These are phyloP conservation scores for Mycena filopes DNA, from an alignment of 768 basidiomycete species.

Conservation along the genomic window DNA sequence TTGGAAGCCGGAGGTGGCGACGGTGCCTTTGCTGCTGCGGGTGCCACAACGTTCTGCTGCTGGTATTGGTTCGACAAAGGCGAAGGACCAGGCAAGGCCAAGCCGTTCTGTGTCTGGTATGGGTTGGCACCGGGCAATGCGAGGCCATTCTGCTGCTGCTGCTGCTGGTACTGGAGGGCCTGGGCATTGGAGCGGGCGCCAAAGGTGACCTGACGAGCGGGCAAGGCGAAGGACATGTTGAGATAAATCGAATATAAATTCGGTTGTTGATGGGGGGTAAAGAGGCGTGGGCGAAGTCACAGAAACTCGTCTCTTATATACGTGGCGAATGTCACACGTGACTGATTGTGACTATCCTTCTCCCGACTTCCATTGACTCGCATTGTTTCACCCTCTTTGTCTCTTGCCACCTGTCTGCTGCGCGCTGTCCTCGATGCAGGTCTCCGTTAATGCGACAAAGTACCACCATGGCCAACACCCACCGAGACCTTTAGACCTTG, in stretches of 20 bases:
- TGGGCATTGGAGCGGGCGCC: slow-evolving; percentile 68
- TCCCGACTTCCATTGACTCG: too few relatives aligned
- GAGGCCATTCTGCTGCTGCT: slow-evolving; percentile 56
- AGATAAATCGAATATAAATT: slow-evolving; percentile 42
- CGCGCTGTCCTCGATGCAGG: too few relatives aligned
- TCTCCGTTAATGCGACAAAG: too few relatives aligned
- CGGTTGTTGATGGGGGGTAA: slow-evolving; percentile 54
- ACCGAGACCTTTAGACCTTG: too few relatives aligned
- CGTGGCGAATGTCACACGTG: too few relatives aligned
- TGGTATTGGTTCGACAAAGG: slow-evolving; percentile 67
- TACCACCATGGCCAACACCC: too few relatives aligned
- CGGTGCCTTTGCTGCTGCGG: slow-evolving; percentile 42
- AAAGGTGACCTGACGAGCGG: slow-evolving; percentile 83
- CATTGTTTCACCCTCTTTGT: too few relatives aligned
- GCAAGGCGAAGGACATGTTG: slow-evolving; percentile 71
- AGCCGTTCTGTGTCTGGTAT: slow-evolving; percentile 53
- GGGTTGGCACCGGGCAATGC: slow-evolving; percentile 68
- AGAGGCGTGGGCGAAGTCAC: slow-evolving; percentile 37
- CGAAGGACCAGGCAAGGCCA: slow-evolving; percentile 63
- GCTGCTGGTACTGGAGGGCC: slow-evolving; percentile 34
- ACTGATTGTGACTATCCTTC: too few relatives aligned
- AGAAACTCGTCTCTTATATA: too few relatives aligned
- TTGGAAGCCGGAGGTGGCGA: slow-evolving; percentile 46
- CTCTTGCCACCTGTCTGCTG: too few relatives aligned
- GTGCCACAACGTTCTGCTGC: slow-evolving; percentile 41